Base-by-base conservation (phyloP, 148 eudicot species). In the Amaranthus hypochondriacus region DNA sequence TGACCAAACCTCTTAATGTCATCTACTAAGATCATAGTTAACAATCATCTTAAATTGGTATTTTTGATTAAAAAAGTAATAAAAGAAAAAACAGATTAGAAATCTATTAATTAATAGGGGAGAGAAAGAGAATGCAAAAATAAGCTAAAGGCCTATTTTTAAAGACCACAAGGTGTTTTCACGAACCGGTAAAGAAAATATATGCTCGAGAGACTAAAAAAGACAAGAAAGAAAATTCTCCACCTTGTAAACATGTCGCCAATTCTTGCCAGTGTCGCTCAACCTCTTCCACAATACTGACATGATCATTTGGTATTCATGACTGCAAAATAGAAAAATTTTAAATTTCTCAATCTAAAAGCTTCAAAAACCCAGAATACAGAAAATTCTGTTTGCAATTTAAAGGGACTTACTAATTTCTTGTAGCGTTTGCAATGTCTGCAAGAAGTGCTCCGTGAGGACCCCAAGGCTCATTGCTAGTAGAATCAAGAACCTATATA, bases 391-490 rank as follows among this genome's bases (percentile, higher is more conserved):
- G 6, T n/a, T 5, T 56, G 52, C 47, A 14, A 73, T 21, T 11
- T 43, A 56, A 67, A 39, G 58, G 5, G 76, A 75, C 96, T 80
- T 82, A 96, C 99, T 87, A 90, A 83, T 92, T 92, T 90, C 86
- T 89, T 48, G 87, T 77, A 75, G 99, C 96, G 76, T 86, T 89
- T 63, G 99, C 96, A 85, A 96, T 59, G 48, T 84, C 87, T 67
- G 97, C 91, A 71, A 96, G 97, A 81, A 87, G 96, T 43, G 97
- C 81, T 69, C 96, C 99, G 86, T 92, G 97, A 72, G 99, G 96
- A 74, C 99, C 99, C 96, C 99, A 96, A 53, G 99, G 88, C 86
- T 96, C 99, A 82, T 96, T 96, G 86, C 99, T 92, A 72, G 99
- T 96, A 71, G 99, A 92, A 84, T 96, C 99, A 73, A 92, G 94